These are phyloP conservation scores for Boletus barrowsii DNA, from an alignment of 768 basidiomycete genomes.

Conservation along the genomic window DNA sequence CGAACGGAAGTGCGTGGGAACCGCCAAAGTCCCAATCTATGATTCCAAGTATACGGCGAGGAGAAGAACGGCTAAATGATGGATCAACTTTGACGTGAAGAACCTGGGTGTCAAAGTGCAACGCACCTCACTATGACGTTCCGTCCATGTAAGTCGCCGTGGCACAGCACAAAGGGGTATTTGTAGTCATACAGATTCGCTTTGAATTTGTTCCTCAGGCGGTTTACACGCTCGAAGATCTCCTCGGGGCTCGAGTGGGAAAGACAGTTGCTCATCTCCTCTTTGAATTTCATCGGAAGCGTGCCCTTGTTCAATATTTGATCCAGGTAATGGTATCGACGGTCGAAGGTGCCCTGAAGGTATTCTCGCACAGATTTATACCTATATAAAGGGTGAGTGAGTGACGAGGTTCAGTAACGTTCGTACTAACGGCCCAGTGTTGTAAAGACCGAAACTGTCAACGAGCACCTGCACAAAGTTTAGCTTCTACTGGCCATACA, in stretches of 20 bases:
- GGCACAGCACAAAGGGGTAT: neutral
- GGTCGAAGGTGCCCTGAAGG: neutral
- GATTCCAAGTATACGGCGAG: neutral
- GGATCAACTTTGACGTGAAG: no score
- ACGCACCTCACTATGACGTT: neutral
- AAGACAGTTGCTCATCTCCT: neutral
- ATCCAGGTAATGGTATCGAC: neutral
- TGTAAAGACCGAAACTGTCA: neutral
- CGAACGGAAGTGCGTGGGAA: neutral
- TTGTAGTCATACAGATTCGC: neutral
- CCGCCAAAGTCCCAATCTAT: neutral
- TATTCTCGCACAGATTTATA: neutral
- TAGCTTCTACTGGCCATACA: neutral
- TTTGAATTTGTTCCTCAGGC: neutral
- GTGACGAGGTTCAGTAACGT: no score
- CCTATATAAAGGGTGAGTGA: neutral
- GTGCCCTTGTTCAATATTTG: neutral
- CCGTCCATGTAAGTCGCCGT: neutral
- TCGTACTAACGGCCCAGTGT: neutral
- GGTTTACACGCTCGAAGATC: neutral
- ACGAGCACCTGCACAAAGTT: neutral
- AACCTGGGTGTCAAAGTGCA: no score
- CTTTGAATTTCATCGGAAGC: neutral
- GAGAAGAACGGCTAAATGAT: neutral
- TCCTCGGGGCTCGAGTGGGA: neutral